phyloP scores from a whole-genome alignment of 2,329 filamentous ascomycete species.

The Xylariaceae sp. region DNA sequence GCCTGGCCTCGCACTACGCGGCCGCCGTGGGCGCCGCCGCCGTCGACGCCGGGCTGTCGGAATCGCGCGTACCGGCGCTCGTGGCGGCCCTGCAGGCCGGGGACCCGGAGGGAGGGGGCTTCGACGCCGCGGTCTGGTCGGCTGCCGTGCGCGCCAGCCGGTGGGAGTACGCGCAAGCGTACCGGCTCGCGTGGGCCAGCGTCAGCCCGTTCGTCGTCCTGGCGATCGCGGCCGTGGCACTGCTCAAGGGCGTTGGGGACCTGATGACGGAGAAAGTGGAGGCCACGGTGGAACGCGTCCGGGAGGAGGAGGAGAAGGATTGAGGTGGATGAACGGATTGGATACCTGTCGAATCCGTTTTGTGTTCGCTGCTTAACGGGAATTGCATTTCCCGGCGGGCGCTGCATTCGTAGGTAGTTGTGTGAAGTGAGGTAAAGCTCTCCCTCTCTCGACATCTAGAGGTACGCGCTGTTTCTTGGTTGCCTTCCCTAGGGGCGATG shows the following conservation, averaged over 20 bases:
- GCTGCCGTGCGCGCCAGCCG: slow-evolving; percentile 45
- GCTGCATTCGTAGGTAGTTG: too few relatives aligned
- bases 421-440: too few relatives aligned
- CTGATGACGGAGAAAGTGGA: slow-evolving; percentile 58
- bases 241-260: slow-evolving; percentile 51
- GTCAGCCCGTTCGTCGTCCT: slow-evolving; percentile 56
- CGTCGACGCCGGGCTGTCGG: slow-evolving; percentile 45
- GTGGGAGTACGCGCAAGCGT: slow-evolving; percentile 50
- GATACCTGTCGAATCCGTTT: too few relatives aligned
- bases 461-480: too few relatives aligned
- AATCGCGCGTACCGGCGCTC: slow-evolving; percentile 40
- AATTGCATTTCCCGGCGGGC: too few relatives aligned
- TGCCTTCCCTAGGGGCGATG: too few relatives aligned
- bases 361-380: too few relatives aligned
- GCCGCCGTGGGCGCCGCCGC: slow-evolving; percentile 45
- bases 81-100: slow-evolving; percentile 45
- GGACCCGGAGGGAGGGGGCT: slow-evolving; percentile 27
- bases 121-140: slow-evolving; percentile 41
- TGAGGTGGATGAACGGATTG: too few relatives aligned
- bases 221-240: slow-evolving; percentile 46
- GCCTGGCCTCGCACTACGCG: slow-evolving; percentile 44
- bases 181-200: slow-evolving; percentile 52
- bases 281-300: slow-evolving; percentile 50
- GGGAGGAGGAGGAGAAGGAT: not conserved
- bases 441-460: too few relatives aligned